These are phyloP conservation scores for Sporothrix luriei DNA, from an alignment of 2,329 filamentous ascomycete species.

Conservation along the genomic window DNA sequence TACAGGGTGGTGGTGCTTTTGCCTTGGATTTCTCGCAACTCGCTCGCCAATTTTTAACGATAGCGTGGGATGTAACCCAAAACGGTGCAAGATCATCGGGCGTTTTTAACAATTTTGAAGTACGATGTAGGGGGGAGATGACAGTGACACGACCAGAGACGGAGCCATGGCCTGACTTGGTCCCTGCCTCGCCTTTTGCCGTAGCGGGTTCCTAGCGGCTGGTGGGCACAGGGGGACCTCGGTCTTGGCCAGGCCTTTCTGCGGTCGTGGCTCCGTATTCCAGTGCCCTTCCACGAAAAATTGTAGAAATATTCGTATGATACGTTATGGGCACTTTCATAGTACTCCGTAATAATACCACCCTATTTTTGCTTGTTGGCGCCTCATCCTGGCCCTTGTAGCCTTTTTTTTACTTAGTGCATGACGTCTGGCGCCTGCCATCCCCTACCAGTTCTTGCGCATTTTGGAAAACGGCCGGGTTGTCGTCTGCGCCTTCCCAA, in stretches of 20 bases:
- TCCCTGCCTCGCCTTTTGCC: neutral
- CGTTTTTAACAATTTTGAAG: neutral
- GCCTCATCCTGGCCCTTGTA: neutral
- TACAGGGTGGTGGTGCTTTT: conserved; percentile 1
- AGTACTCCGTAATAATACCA: neutral
- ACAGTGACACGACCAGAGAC: conserved; percentile 5
- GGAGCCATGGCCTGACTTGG: conserved; percentile 4
- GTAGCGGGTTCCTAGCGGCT: neutral
- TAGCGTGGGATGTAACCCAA: conserved; percentile 13
- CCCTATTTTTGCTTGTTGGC: conserved; percentile 8
- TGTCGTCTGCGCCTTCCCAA: neutral
- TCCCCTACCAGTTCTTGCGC: conserved; percentile 7
- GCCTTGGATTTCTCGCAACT: conserved; percentile 1
- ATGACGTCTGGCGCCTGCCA: conserved; percentile 1
- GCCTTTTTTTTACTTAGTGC: neutral
- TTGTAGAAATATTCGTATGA: too few species aligned
- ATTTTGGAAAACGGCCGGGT: neutral
- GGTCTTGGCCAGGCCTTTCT: conserved; percentile 18
- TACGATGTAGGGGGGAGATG: conserved; percentile 6
- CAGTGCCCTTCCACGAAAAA: too few species aligned
- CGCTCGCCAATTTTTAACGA: conserved; percentile 14
- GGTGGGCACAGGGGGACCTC: conserved; percentile 9
- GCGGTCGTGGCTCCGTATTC: conserved; percentile 10
- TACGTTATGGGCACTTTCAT: conserved; percentile 3
- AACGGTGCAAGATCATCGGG: conserved; percentile 13